These are phyloP conservation scores for Phytophthora palmivora DNA, from an alignment of 352 stramenopile genomes.

Conservation along the genomic window DNA sequence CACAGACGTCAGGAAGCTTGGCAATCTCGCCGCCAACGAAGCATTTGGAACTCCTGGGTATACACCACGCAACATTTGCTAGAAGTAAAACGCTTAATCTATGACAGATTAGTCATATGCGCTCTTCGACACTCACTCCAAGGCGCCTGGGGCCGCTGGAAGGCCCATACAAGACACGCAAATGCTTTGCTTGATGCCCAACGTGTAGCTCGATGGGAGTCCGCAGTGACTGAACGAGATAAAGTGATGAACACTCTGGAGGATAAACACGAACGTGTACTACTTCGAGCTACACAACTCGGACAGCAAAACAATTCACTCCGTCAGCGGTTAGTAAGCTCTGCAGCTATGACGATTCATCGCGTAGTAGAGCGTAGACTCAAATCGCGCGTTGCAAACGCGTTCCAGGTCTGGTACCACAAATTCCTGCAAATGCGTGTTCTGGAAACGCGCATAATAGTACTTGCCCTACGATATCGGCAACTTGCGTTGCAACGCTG, in stretches of 20 bases:
- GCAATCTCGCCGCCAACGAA: slow-evolving; percentile 8
- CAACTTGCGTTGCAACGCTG: slow-evolving; percentile 12
- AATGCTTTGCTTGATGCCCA: slow-evolving; percentile 17
- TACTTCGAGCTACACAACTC: slow-evolving; percentile 18
- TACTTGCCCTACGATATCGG: background rate
- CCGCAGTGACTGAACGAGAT: slow-evolving; percentile 14
- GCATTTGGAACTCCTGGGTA: slow-evolving; percentile 18
- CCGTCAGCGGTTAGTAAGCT: slow-evolving; percentile 3
- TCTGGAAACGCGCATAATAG: slow-evolving; percentile 3
- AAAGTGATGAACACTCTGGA: slow-evolving; percentile 17
- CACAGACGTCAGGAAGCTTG: slow-evolving; percentile 9
- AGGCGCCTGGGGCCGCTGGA: slow-evolving; percentile 26
- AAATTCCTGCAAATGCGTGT: slow-evolving; percentile 7
- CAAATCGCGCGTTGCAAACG: slow-evolving; percentile 7
- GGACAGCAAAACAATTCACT: slow-evolving; percentile 26
- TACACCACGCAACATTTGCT: slow-evolving; percentile 17
- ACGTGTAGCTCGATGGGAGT: slow-evolving; percentile 15
- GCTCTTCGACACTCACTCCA: slow-evolving; percentile 22
- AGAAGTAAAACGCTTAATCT: slow-evolving; percentile 22
- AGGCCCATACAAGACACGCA: slow-evolving; percentile 10
- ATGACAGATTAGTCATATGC: slow-evolving; percentile 27
- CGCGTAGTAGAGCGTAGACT: slow-evolving; percentile 3
- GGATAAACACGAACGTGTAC: slow-evolving; percentile 25
- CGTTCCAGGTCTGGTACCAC: slow-evolving; percentile 19
- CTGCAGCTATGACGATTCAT: slow-evolving; percentile 14